Conservation (phyloP, 2,329 filamentous ascomycete species). For the Neofusicoccum laricinum region DNA sequence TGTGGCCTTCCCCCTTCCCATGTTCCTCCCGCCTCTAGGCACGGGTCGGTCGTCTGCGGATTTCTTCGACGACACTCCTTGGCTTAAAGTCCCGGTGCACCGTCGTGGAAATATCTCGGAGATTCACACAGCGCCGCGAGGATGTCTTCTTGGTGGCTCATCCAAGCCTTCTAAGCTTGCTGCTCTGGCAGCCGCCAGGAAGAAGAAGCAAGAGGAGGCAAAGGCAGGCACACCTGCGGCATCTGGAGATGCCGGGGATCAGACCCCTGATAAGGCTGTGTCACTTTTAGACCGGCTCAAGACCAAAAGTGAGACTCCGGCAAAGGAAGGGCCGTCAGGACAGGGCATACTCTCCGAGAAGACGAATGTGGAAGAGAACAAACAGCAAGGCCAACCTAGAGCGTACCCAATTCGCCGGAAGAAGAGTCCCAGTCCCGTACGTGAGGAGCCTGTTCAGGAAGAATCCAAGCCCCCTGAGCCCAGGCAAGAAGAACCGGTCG, state of each 20-base stretch:
- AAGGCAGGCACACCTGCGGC: constrained; percentile 26
- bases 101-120: constrained; percentile 64
- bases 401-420: constrained; percentile 1
- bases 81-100: constrained; percentile 69
- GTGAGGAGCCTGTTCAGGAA: not conserved
- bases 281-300: constrained; percentile 45
- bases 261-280: constrained; percentile 34
- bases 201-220: constrained; percentile 73
- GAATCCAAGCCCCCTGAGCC: not conserved
- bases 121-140: constrained; percentile 55
- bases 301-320: constrained; percentile 24
- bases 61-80: constrained; percentile 83
- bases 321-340: not conserved
- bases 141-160: constrained; percentile 76
- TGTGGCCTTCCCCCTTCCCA: constrained; percentile 11
- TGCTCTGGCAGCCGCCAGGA: constrained; percentile 79
- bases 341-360: constrained; percentile 21
- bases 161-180: constrained; percentile 85
- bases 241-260: constrained; percentile 13
- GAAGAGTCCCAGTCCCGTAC: constrained; percentile 6
- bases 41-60: constrained; percentile 45
- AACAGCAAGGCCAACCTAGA: not conserved
- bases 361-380: constrained; percentile 20
- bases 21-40: constrained; percentile 1
- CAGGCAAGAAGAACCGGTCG: not conserved